A percentile compares a stretch with the other conserved stretches of the same genome.
Evolutionary conservation across 495 filamentous ascomycete genomes (phyloP).

Genomic region (Xylaria cubensis): DNA sequence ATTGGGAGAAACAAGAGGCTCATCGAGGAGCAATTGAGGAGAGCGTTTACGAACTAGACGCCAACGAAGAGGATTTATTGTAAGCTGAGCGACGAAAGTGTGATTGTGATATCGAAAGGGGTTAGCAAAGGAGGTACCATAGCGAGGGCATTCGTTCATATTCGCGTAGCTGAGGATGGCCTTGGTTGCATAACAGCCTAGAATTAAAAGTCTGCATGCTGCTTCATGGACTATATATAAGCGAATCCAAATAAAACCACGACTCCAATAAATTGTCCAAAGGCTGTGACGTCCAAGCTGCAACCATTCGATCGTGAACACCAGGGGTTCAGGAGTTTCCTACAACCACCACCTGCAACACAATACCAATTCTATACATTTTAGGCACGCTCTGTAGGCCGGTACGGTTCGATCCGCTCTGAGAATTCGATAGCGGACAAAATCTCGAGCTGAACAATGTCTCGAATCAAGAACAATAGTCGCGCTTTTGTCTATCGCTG

Average conservation of each 20-base stretch:
- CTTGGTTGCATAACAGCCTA: background rate
- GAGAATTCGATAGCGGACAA: background rate
- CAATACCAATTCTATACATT: background rate
- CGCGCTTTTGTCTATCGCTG: constrained; percentile 29
- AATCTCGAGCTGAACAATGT: background rate
- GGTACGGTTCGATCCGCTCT: background rate
- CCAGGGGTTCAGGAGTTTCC: background rate
- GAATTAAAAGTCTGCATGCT: background rate
- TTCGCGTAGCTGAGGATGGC: too few species aligned
- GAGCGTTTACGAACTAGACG: background rate
- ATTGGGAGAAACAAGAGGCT: background rate
- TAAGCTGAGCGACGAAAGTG: too few species aligned
- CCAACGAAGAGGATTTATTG: background rate
- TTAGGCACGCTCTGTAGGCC: background rate
- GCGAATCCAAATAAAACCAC: background rate
- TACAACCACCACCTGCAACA: background rate
- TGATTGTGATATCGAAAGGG: too few species aligned
- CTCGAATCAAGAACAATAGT: background rate
- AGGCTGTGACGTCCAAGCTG: background rate
- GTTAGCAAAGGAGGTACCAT: too few species aligned
- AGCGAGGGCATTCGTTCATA: too few species aligned
- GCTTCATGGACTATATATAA: background rate
- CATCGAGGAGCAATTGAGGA: background rate
- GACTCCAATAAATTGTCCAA: background rate
- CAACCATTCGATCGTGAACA: background rate